A percentile compares a stretch with the other conserved stretches of the same genome.
These are phyloP conservation scores for Colletotrichum spaethianum DNA, from an alignment of 2,329 filamentous ascomycete genomes.

Conservation along the genomic window DNA sequence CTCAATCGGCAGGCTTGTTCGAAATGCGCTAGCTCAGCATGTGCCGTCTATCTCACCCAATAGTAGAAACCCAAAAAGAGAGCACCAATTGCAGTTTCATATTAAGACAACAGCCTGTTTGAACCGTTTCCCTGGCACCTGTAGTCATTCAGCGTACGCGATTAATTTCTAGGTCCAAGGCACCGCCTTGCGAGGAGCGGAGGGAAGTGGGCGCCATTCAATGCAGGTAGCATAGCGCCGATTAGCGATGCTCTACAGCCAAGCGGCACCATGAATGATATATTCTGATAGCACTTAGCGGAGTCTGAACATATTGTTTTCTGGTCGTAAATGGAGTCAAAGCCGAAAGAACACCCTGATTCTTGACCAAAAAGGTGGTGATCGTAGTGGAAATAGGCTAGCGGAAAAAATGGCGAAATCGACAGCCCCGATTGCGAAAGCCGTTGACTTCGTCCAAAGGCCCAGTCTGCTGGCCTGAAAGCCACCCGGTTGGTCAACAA, in stretches of 20 bases:
- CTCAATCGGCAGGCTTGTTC: no score
- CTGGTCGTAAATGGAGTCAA: not conserved
- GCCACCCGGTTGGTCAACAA: constrained; percentile 26
- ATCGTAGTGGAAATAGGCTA: constrained; percentile 9
- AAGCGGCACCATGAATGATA: not conserved
- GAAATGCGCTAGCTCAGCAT: no score
- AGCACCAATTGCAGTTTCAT: no score
- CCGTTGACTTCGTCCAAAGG: not conserved
- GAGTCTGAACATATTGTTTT: not conserved
- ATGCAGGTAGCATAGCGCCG: not conserved
- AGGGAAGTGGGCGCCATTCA: no score
- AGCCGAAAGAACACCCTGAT: not conserved
- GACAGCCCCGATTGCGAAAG: constrained; percentile 27
- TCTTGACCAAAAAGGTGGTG: not conserved
- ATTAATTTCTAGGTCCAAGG: not conserved
- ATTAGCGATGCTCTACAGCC: no score
- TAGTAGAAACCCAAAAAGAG: no score
- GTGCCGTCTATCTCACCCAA: no score
- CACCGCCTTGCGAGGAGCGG: not conserved
- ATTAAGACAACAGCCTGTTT: no score
- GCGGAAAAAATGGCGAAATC: constrained; percentile 30
- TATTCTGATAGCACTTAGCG: not conserved
- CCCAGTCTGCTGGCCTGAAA: constrained; percentile 5
- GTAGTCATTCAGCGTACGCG: no score
- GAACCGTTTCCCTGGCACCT: no score